Evolutionary conservation across 805 yeast species (phyloP).

Genomic region (Maudiozyma bulderi): DNA sequence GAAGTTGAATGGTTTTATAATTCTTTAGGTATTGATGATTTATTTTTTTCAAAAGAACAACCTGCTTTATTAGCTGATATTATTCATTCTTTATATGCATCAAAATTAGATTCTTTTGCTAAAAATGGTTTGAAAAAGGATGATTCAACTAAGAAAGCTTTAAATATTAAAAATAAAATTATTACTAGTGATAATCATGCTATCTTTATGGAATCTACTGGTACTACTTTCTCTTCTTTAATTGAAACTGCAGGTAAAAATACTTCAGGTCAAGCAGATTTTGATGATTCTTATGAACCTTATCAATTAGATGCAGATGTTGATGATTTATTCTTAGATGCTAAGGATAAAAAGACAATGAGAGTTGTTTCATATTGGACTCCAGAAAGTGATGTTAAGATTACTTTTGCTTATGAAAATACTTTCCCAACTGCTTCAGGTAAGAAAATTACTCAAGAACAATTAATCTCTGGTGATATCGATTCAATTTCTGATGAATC

Average conservation of each 20-base stretch:
- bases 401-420: conserved; percentile 68
- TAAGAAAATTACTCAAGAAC: conserved; percentile 1
- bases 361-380: conserved; percentile 54
- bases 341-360: conserved; percentile 51
- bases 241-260: background rate
- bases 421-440: conserved; percentile 31
- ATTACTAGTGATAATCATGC: conserved; percentile 73
- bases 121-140: conserved; percentile 36
- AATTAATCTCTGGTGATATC: conserved; percentile 36
- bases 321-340: conserved; percentile 73
- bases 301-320: conserved; percentile 62
- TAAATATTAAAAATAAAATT: conserved; percentile 69
- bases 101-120: conserved; percentile 83
- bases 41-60: conserved; percentile 79
- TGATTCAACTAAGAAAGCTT: conserved; percentile 6
- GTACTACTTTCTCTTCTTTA: background rate
- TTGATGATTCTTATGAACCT: conserved; percentile 24
- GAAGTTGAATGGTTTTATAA: conserved; percentile 90
- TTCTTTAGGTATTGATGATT: conserved; percentile 80
- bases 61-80: conserved; percentile 74
- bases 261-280: background rate
- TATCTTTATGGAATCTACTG: conserved; percentile 70
- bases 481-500: conserved; percentile 66
- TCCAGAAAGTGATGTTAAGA: conserved; percentile 26
- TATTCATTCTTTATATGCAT: conserved; percentile 81